Base-by-base conservation (phyloP, 1,284 basidiomycete species). In the Trametes versicolor region DNA sequence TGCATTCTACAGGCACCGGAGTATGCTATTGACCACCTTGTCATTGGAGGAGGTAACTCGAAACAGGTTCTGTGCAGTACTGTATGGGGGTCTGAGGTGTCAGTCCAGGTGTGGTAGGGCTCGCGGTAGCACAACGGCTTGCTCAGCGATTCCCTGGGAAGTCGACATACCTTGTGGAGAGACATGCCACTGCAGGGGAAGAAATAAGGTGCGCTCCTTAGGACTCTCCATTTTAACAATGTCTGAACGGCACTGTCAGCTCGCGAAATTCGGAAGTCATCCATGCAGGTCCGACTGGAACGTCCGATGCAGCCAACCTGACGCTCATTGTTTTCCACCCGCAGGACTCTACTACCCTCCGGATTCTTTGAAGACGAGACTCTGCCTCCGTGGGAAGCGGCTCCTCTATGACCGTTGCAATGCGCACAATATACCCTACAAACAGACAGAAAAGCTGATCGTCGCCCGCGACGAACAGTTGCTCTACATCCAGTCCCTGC, bases 241-340 rank as follows among this genome's bases (percentile, higher is more conserved):
- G 36, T 45, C 54, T 61, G 39, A 29, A 34, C 56, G 21, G 15
- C 21, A 4, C 39, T 54, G 5, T 39, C 25, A 96, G 94, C 75
- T 96, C 96, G 43, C 89, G 97, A 23, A 98, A 98, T 76, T 97
- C 95, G 1, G 97, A 99, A 74, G 97, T 99, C 17, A 93, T 98
- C 49, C 97, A 98, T 79, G 94, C 95, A 66, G 94, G 94, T 88
- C 72, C 61, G 70, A 27, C 9, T 27, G 7, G 37, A 12, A 25
- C 10, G 10, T 17, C 15, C 37, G 29, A 32, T 25, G 21, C 45
- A 25, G 10, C 21, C 21, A 48, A 39, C 12, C 37, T 39, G 37
- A 6, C 13, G 37, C 37, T 9, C n/a, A 34, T 17, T 23, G 47
- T 19, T 34, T 13, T 25, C 3, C 13, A 12, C 25, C 1, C 4